Evolutionary conservation across 495 filamentous ascomycete species (phyloP), one percentile per base, ranked within the genome.

Genomic region (Hapsidospora chrysogenum): DNA sequence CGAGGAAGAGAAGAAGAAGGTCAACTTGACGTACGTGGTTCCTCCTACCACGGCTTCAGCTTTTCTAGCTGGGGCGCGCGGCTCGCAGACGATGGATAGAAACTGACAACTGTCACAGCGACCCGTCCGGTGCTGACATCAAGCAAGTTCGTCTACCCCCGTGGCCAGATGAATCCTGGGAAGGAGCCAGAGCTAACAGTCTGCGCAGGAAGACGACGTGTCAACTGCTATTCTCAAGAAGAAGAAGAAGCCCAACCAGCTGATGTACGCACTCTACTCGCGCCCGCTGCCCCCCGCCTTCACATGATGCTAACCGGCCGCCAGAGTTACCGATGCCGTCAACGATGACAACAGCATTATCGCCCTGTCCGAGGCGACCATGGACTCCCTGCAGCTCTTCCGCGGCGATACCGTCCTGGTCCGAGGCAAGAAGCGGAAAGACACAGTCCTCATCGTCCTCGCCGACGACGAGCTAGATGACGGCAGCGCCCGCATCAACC

Each of bases 311-410:
- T 71, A 39, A 71, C 54, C 35, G 14, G 41, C 46, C 23, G 8
- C 15, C 43, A 87, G 82, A 63, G 92, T 97, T 38, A 97, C 89
- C 51, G 89, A 97, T 73, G 83, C 92, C 60, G 65, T 78, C 42
- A 96, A 92, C 61, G 89, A 97, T 79, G 89, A 97, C 61, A 97
- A 97, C 78, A 96, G 89, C 45, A 85, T 95, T 54, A 94, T 97
- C 52, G 85, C 85, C 36, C 73, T 97, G 30, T 97, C 89, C 17
- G 93, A 94, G 68, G 89, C 92, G 63, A 96, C 92, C 41, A 97
- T 97, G 89, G 89, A 97, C 60, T 78, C 84, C 29, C 76, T 97
- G 33, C 84, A 93, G 58, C 78, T 97, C 31, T 97, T 97, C 76
- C 80, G 89, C 47, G 89, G 89, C 44, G 89, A 97, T 57, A 97